A percentile compares a stretch with the other conserved stretches of the same genome.
phyloP scores from a whole-genome alignment of 768 basidiomycete species.

The Trametes villosa region DNA sequence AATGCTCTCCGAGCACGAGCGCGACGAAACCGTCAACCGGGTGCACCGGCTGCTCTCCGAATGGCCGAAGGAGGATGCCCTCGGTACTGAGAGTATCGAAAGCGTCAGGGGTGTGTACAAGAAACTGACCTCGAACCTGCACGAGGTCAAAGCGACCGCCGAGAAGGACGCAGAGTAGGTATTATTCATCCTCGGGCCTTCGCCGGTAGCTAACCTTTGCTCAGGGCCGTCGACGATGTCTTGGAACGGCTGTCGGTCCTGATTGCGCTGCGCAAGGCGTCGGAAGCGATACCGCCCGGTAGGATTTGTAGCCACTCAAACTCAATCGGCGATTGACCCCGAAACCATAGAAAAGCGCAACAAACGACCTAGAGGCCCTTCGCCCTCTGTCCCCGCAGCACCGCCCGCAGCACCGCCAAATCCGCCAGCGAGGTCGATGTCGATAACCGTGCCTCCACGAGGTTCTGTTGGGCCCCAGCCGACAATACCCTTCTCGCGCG shows the following conservation, averaged over 20 bases:
- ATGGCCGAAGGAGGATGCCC: constrained; percentile 73
- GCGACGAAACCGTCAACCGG: constrained; percentile 64
- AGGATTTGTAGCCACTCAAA: constrained; percentile 12
- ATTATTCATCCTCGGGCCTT: neutral
- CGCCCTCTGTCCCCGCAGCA: constrained; percentile 49
- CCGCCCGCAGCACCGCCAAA: constrained; percentile 24
- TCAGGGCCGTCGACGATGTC: constrained; percentile 71
- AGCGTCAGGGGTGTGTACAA: constrained; percentile 63
- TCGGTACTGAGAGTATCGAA: constrained; percentile 71
- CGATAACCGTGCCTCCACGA: constrained; percentile 61
- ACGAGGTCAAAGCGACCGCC: constrained; percentile 60
- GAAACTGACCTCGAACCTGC: constrained; percentile 63
- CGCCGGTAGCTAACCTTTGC: neutral
- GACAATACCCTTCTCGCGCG: constrained; percentile 57
- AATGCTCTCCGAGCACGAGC: constrained; percentile 53
- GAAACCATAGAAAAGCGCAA: constrained; percentile 66
- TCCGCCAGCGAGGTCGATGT: constrained; percentile 48
- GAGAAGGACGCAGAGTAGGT: constrained; percentile 69
- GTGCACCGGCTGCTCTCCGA: constrained; percentile 73
- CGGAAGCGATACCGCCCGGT: constrained; percentile 66
- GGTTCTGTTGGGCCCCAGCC: constrained; percentile 60
- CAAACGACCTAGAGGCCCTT: constrained; percentile 74
- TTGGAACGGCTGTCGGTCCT: constrained; percentile 72
- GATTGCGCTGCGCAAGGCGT: constrained; percentile 73
- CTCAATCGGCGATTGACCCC: neutral